Conservation (phyloP, 495 filamentous ascomycete species). For the Neohortaea acidophila region DNA sequence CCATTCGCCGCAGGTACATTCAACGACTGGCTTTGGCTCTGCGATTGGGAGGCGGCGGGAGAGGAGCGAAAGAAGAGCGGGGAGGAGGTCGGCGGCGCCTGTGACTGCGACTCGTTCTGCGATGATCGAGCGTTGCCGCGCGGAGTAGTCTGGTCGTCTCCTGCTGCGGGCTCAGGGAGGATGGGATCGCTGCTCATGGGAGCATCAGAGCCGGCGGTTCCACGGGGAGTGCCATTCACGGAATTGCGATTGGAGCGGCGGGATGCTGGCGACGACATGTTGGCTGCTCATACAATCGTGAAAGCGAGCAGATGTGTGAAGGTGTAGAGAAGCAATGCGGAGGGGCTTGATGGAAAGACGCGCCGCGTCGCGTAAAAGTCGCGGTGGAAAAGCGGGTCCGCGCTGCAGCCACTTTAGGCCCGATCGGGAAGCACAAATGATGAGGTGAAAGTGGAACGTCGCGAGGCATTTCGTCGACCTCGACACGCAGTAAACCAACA, state of each 20-base stretch:
- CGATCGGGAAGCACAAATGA: no score
- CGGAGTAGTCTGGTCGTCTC: slow-evolving; percentile 26
- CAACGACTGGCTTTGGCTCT: slow-evolving; percentile 25
- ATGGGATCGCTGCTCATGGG: slow-evolving; percentile 37
- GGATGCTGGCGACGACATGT: slow-evolving; percentile 17
- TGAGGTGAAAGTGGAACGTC: no score
- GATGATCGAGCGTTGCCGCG: slow-evolving; percentile 7
- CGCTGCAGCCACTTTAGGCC: no score
- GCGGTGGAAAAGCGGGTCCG: no score
- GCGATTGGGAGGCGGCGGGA: slow-evolving; percentile 30
- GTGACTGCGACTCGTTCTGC: slow-evolving; percentile 14
- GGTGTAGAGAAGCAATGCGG: no score
- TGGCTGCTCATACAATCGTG: no score
- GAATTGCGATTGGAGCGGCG: slow-evolving; percentile 34
- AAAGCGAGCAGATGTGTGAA: no score
- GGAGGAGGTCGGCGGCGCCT: slow-evolving; percentile 44
- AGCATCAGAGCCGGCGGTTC: slow-evolving; percentile 37
- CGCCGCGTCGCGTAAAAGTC: no score
- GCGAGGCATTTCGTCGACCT: no score
- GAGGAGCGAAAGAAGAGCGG: slow-evolving; percentile 76
- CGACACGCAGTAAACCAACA: no score
- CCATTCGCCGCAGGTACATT: slow-evolving; percentile 33
- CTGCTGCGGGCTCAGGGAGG: slow-evolving; percentile 28
- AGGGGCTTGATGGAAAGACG: no score
- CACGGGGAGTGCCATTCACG: slow-evolving; percentile 40